Evolutionary conservation across 129 eudicot species (phyloP).

Genomic region (Centrapalus pauciflorus): DNA sequence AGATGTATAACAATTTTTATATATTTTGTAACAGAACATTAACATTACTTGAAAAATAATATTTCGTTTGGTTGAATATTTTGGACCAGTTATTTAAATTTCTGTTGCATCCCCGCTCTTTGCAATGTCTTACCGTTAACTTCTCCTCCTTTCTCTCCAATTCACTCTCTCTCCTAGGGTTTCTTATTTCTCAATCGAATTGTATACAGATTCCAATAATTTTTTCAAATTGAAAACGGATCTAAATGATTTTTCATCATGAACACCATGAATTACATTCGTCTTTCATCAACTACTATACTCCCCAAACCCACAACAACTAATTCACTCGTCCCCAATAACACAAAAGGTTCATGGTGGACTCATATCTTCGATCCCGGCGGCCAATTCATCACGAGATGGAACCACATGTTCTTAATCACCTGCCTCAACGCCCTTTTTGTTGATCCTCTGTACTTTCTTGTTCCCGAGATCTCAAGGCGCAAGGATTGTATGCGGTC

Average conservation of each 20-base stretch:
- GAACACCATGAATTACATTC: constrained; percentile 31
- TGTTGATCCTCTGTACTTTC: constrained; percentile 76
- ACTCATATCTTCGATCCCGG: constrained; percentile 62
- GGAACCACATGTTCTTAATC: constrained; percentile 73
- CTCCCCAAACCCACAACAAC: constrained; percentile 26
- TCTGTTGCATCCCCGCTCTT: constrained; percentile 12
- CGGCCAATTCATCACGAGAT: constrained; percentile 54
- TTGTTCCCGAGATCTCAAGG: constrained; percentile 41
- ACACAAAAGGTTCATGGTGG: constrained; percentile 43
- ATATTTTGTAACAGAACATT: too few relatives aligned
- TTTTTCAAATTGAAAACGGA: neutral
- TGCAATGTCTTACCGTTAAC: constrained; percentile 15
- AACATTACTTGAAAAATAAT: too few relatives aligned
- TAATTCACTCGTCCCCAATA: constrained; percentile 18
- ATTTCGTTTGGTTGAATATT: neutral
- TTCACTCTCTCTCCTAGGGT: constrained; percentile 16
- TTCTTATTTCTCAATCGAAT: neutral
- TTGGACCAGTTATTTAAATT: constrained; percentile 12
- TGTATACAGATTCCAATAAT: neutral
- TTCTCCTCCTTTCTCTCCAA: constrained; percentile 11
- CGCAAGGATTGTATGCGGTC: constrained; percentile 44
- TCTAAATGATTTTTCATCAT: neutral
- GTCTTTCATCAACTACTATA: constrained; percentile 30
- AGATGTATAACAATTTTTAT: too few relatives aligned
- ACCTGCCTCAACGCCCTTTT: constrained; percentile 66